Evolutionary conservation across 768 basidiomycete species (phyloP).

Genomic region (Leccinum broughii): DNA sequence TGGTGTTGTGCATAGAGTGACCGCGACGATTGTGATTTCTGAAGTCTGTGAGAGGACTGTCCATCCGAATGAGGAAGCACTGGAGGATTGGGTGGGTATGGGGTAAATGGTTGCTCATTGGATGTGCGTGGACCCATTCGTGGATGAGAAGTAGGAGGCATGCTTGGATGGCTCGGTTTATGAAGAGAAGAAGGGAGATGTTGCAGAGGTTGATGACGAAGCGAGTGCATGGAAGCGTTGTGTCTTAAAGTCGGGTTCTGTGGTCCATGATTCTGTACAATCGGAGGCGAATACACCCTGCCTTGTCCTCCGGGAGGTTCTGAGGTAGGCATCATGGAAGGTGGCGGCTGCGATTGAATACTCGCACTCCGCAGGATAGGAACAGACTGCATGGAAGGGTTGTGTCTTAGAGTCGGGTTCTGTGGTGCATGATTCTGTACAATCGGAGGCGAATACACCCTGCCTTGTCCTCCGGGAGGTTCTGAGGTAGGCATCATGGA

Average conservation of each 20-base stretch:
- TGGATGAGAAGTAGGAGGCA: slow-evolving; percentile 17
- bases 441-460: slow-evolving; percentile 18
- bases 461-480: slow-evolving; percentile 19
- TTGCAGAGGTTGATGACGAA: slow-evolving; percentile 31
- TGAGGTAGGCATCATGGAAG: slow-evolving; percentile 21
- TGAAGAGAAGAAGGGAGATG: slow-evolving; percentile 18
- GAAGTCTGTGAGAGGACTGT: slow-evolving; percentile 37
- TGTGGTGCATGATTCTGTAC: slow-evolving; percentile 12
- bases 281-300: slow-evolving; percentile 18
- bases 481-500: slow-evolving; percentile 23
- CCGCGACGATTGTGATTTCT: slow-evolving; percentile 58
- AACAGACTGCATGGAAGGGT: slow-evolving; percentile 20
- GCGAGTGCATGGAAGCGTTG: slow-evolving; percentile 27
- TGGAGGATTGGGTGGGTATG: slow-evolving; percentile 15
- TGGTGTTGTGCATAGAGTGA: slow-evolving; percentile 59
- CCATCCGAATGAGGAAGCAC: slow-evolving; percentile 44
- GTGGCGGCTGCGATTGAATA: slow-evolving; percentile 28
- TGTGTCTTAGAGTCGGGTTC: slow-evolving; percentile 17
- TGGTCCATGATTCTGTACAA: slow-evolving; percentile 4
- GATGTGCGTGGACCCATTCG: slow-evolving; percentile 14
- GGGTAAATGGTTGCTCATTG: slow-evolving; percentile 12
- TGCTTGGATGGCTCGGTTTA: slow-evolving; percentile 14
- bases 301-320: slow-evolving; percentile 23
- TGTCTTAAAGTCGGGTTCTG: slow-evolving; percentile 21
- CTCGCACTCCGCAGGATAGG: slow-evolving; percentile 43